Base-by-base conservation (phyloP, 495 filamentous ascomycete species). In the Penicillium bialowiezense region DNA sequence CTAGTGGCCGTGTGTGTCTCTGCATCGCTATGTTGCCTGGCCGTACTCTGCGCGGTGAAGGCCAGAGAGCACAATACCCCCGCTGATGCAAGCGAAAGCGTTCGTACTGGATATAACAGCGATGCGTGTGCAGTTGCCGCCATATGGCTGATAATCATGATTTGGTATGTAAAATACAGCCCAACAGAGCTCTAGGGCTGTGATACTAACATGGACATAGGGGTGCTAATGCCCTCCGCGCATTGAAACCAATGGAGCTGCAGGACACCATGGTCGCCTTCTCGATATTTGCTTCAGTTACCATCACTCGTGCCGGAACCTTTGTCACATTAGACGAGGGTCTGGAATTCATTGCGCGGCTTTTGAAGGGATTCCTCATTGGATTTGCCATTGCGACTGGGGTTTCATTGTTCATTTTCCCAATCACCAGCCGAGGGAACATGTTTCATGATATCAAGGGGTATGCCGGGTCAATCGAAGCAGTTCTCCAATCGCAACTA, bases 101-200 rank as follows among this genome's bases (percentile, higher is more conserved):
- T 54, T 35, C 49, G 54, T 7, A 61, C 52, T 48, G 59, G 60
- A 2, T 70, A 47, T 14, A 67, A 36, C 44, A 68, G 62, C 52
- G 85, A 83, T 32, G 85, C 87, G 20, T 81, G 83, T 9, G 89
- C 84, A 1, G 88, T 91, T 0, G 81, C 80, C 32, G 88, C 70
- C 0, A 69, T 90, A 3, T 93, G 88, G 88, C 74, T 93, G 1
- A 85, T 91, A 53, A 75, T 81, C 53, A 81, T 84, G 62, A 87
- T 90, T 19, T 93, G 81, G 72, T 55, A 80, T 21, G 72, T 77
- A n/a, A n/a, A n/a, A n/a, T n/a, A n/a, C n/a, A n/a, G n/a, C n/a
- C n/a, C n/a, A n/a, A n/a, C n/a, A n/a, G n/a, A n/a, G n/a, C n/a
- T n/a, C n/a, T n/a, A n/a, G n/a, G n/a, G n/a, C n/a, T n/a, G n/a